phyloP scores from a whole-genome alignment of 2,329 filamentous ascomycete genomes.

The Aspergillus ruber region DNA sequence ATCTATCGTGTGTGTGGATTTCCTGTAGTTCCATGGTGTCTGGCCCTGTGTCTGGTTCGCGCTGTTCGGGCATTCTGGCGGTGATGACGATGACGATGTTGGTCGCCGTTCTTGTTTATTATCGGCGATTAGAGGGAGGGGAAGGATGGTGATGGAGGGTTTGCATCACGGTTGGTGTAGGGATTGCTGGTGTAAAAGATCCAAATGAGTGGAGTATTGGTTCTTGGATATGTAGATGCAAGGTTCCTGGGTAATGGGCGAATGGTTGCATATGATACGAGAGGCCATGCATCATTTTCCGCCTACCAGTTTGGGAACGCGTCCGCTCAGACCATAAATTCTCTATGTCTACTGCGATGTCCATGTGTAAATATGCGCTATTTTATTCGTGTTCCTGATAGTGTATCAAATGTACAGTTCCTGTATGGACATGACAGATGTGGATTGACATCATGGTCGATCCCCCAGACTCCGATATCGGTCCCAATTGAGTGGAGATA shows the following conservation, averaged over 20 bases:
- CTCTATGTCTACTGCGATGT: not conserved
- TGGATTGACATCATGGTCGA: not conserved
- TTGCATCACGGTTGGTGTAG: not conserved
- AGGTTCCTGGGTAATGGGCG: not conserved
- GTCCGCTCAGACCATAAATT: not conserved
- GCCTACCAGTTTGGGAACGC: not conserved
- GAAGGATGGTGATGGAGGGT: too few species aligned
- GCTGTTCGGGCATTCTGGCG: not conserved
- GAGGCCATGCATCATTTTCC: not conserved
- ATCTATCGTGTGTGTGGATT: constrained; percentile 18
- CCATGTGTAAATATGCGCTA: too few species aligned
- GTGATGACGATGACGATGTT: not conserved
- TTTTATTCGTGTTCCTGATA: not conserved
- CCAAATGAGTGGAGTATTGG: not conserved
- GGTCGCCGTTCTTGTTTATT: not conserved
- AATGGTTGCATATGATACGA: not conserved
- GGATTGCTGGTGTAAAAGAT: not conserved
- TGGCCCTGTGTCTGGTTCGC: constrained; percentile 1
- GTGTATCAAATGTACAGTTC: not conserved
- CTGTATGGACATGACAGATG: not conserved
- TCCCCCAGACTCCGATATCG: not conserved
- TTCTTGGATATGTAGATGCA: not conserved
- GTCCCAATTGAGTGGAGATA: constrained; percentile 7
- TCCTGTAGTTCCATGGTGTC: constrained; percentile 24
- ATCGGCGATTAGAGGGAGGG: not conserved